These are phyloP conservation scores for Dendrobium officinale DNA, from an alignment of 106 monocot species.

Conservation along the genomic window DNA sequence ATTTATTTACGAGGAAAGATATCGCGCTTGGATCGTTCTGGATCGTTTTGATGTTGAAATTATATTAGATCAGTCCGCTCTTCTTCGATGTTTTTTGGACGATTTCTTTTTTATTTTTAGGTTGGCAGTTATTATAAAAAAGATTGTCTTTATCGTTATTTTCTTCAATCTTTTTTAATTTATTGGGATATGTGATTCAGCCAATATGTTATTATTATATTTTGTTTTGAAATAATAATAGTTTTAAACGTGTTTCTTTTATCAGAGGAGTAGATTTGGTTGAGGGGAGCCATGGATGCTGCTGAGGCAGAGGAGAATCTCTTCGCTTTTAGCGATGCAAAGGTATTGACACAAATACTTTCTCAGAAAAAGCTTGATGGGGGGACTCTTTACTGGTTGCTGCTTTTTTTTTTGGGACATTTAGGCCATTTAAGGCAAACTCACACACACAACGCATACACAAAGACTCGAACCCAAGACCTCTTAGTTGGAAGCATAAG, in stretches of 20 bases:
- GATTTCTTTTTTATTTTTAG: background rate
- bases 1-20: background rate
- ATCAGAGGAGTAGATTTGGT: conserved; percentile 4
- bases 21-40: background rate
- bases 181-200: background rate
- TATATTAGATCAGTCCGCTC: background rate
- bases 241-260: background rate
- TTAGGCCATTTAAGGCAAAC: too few species aligned
- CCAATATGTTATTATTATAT: background rate
- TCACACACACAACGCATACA: too few species aligned
- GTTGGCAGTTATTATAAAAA: background rate
- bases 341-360: background rate
- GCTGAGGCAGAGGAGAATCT: conserved; percentile 7
- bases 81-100: background rate
- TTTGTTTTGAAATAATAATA: background rate
- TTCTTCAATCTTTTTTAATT: background rate
- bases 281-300: conserved; percentile 8
- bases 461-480: too few species aligned
- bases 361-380: background rate
- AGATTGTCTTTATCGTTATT: background rate
- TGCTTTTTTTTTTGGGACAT: background rate
- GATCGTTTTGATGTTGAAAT: background rate
- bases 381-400: background rate
- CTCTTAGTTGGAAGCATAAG: too few species aligned
- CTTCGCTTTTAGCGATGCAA: conserved; percentile 4